phyloP scores from a whole-genome alignment of 192 early-diverging fungal genomes.

The Helicostylum pulchrum region DNA sequence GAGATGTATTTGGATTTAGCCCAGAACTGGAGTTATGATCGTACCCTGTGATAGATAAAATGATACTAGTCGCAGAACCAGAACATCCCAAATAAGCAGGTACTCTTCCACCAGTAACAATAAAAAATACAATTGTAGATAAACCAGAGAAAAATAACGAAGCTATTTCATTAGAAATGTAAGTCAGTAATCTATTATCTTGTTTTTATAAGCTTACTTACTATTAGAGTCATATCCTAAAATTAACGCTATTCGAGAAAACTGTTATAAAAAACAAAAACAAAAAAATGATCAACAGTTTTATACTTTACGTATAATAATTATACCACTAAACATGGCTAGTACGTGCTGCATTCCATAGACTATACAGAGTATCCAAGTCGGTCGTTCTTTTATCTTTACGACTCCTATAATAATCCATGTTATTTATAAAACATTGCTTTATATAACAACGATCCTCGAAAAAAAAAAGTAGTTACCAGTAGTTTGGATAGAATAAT shows the following conservation, averaged over 20 bases:
- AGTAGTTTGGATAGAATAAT: constrained; percentile 14
- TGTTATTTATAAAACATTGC: neutral
- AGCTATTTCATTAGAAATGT: constrained; percentile 18
- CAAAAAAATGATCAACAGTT: neutral
- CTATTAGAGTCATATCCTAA: constrained; percentile 47
- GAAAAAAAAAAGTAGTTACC: neutral
- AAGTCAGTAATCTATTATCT: neutral
- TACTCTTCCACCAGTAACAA: constrained; percentile 49
- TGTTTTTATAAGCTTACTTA: constrained; percentile 7
- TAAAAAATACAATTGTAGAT: constrained; percentile 49
- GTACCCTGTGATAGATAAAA: constrained; percentile 42
- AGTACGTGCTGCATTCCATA: constrained; percentile 52
- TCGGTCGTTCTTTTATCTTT: constrained; percentile 35
- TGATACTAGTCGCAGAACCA: constrained; percentile 44
- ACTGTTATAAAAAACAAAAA: neutral
- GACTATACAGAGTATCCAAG: constrained; percentile 24
- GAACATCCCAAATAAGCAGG: constrained; percentile 57
- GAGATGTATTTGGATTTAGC: constrained; percentile 40
- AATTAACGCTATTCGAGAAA: constrained; percentile 28
- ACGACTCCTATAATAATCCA: constrained; percentile 29
- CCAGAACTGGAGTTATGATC: constrained; percentile 14
- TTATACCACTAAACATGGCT: constrained; percentile 57
- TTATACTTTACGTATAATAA: constrained; percentile 25
- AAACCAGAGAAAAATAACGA: constrained; percentile 52
- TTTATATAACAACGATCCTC: neutral